A percentile compares a stretch with the other conserved stretches of the same genome.
phyloP scores from a whole-genome alignment of 495 filamentous ascomycete genomes.

The Neurospora sp. region DNA sequence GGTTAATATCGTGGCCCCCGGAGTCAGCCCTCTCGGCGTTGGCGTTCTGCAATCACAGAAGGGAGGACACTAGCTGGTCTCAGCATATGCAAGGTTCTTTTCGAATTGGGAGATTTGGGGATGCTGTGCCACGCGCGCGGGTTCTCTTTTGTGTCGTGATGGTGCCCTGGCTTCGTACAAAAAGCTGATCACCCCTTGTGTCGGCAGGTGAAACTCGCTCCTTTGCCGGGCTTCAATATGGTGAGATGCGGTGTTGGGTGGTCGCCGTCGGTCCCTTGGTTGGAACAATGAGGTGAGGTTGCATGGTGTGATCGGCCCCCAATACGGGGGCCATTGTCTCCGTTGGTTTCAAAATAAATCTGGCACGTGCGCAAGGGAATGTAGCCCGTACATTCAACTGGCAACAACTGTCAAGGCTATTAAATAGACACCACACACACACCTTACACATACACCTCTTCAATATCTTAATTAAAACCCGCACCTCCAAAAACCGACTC shows the following conservation, averaged over 20 bases:
- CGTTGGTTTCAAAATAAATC: no score
- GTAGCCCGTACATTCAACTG: no score
- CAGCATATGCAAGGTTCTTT: conserved; percentile 6
- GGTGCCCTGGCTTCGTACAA: not conserved
- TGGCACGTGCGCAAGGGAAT: no score
- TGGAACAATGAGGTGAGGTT: not conserved
- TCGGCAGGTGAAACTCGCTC: not conserved
- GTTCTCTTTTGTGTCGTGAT: not conserved
- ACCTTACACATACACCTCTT: no score
- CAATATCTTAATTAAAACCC: no score
- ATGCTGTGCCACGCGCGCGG: conserved; percentile 4
- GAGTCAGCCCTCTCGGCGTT: not conserved
- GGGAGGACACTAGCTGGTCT: not conserved
- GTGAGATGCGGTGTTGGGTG: not conserved
- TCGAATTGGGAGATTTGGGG: not conserved
- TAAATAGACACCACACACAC: no score
- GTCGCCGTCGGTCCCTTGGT: not conserved
- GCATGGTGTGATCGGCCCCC: not conserved
- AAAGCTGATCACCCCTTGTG: not conserved
- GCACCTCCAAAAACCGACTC: no score
- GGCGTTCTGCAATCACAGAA: not conserved
- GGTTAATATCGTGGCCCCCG: not conserved
- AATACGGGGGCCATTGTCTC: no score
- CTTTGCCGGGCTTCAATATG: not conserved
- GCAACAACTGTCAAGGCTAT: no score